Percentiles rank a stretch among this genome's conserved stretches.
Evolutionary conservation across 805 yeast species (phyloP).

Genomic region (Spathaspora passalidarum): DNA sequence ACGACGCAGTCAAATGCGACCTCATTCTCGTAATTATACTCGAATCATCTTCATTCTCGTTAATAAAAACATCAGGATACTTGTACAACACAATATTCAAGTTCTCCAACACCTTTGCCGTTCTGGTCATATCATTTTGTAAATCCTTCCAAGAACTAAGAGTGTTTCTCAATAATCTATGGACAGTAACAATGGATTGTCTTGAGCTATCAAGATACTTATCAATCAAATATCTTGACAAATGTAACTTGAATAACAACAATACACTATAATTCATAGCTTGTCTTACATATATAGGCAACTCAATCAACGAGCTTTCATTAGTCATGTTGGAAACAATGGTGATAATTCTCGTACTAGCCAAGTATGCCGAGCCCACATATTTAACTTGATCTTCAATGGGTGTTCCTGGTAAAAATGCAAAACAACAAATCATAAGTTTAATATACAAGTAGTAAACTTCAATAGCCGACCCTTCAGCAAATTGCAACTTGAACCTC

Average conservation of each 20-base stretch:
- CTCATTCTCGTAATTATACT: constrained; percentile 81
- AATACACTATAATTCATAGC: constrained; percentile 80
- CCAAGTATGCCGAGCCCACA: constrained; percentile 74
- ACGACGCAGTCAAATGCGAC: constrained; percentile 85
- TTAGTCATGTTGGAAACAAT: constrained; percentile 66
- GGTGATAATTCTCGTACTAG: constrained; percentile 81
- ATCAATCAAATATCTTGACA: constrained; percentile 69
- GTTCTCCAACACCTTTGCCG: constrained; percentile 87
- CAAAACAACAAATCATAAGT: constrained; percentile 81
- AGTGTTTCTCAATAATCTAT: constrained; percentile 81
- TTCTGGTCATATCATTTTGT: constrained; percentile 85
- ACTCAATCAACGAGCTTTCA: constrained; percentile 67
- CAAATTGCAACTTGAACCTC: constrained; percentile 62
- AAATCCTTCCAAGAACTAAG: constrained; percentile 89
- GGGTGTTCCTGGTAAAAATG: constrained; percentile 88
- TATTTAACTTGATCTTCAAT: constrained; percentile 82
- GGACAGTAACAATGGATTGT: constrained; percentile 91
- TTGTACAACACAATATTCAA: constrained; percentile 82
- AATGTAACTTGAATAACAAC: constrained; percentile 73
- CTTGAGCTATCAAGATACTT: constrained; percentile 84
- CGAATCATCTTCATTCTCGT: constrained; percentile 55
- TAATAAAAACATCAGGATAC: constrained; percentile 78
- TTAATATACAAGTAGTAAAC: constrained; percentile 76
- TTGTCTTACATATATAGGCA: constrained; percentile 84
- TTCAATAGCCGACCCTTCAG: constrained; percentile 64